Base-by-base conservation (phyloP, 352 stramenopile genomes). In the Halophytophthora batemanensis region DNA sequence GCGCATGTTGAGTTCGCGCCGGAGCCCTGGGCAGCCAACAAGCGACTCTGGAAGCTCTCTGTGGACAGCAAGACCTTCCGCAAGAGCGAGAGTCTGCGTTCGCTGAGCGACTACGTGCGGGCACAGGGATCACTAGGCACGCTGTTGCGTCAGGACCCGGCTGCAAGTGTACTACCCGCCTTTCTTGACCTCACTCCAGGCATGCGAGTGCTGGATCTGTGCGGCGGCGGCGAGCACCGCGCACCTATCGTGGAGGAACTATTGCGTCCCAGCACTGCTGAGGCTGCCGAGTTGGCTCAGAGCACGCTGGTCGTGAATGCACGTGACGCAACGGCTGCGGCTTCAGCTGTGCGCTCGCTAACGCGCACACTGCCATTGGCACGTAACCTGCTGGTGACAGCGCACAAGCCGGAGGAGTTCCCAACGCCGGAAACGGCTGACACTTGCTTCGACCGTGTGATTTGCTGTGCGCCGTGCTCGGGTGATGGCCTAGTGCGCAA, bases 401-500 rank as follows among this genome's bases (percentile, higher is more conserved):
- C 73, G 14, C 80, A 91, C 59, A 89, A 89, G 48, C 72, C 82
- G 25, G 59, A 82, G 47, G 74, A 89, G 41, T 91, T 90, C 51
- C 82, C 80, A n/a, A 22, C 45, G 22, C 71, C 74, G 8, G 45
- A 66, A 18, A 49, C 17, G 23, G 48, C 63, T 21, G 58, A 66
- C 11, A 47, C 45, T 35, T n/a, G n/a, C 28, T 99, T 99, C 53
- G 97, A 99, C 77, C 84, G 96, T n/a, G 87, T 99, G 23, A 67
- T 99, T 25, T 98, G 90, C 46, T 97, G 99, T 69, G 98, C 98
- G 14, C 97, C 97, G 1, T 99, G 97, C 81, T 97, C 82, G 38
- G 95, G 97, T 28, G 98, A 99, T 65, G 98, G 97, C 22, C 99
- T 97, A 6, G 56, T 99, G 40, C 84, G 98, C 40, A 99, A 99